phyloP scores from a whole-genome alignment of 495 filamentous ascomycete species.

The Neurospora sp. region DNA sequence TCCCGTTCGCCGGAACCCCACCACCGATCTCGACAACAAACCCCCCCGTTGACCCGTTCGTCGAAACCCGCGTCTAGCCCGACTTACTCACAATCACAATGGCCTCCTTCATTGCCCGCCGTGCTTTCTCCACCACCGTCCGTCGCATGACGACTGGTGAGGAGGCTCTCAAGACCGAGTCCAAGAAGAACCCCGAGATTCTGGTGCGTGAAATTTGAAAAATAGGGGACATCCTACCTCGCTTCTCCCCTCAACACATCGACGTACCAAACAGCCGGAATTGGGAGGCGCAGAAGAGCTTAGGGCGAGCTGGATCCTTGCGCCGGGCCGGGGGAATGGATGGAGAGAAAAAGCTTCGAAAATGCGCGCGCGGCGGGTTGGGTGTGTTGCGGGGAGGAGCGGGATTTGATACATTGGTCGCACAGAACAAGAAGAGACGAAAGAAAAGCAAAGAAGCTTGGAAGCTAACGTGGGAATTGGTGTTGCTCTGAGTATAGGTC shows the following conservation, averaged over 20 bases:
- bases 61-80: not conserved
- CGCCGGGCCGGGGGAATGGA: not conserved
- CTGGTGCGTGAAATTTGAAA: slow-evolving; percentile 31
- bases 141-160: slow-evolving; percentile 32
- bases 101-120: slow-evolving; percentile 38
- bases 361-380: not conserved
- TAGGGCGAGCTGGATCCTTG: not conserved
- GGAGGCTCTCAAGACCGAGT: slow-evolving; percentile 34
- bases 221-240: not conserved
- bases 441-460: not conserved
- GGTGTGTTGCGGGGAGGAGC: not conserved
- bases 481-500: slow-evolving; percentile 44
- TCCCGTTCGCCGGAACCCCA: slow-evolving; percentile 1
- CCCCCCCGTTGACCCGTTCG: slow-evolving; percentile 2
- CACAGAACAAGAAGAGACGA: not conserved
- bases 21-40: slow-evolving; percentile 8
- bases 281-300: not conserved
- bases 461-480: slow-evolving; percentile 11
- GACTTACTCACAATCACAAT: slow-evolving; percentile 19
- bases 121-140: slow-evolving; percentile 36
- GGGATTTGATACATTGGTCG: not conserved
- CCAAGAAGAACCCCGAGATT: slow-evolving; percentile 44
- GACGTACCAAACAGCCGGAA: not conserved
- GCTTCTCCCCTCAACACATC: not conserved
- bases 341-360: not conserved